Conservation (phyloP, 257 asterid genomes). For the Jaltomata sinuosa region DNA sequence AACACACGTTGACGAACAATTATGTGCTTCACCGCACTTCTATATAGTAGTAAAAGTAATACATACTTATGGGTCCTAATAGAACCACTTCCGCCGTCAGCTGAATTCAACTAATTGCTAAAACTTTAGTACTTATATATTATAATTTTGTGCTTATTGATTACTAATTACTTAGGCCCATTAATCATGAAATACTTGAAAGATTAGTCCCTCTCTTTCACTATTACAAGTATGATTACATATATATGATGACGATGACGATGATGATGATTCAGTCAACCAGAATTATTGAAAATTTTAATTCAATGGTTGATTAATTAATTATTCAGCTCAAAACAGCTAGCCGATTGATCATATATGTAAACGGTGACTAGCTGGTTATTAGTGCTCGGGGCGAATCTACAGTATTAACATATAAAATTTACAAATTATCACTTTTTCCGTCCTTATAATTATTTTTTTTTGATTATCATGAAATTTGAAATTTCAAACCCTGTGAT, state of each 20-base stretch:
- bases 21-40: too few relatives aligned
- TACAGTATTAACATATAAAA: not conserved
- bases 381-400: too few relatives aligned
- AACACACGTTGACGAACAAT: too few relatives aligned
- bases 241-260: too few relatives aligned
- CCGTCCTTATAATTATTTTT: not conserved
- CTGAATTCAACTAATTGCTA: constrained; percentile 19
- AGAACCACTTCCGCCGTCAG: constrained; percentile 68
- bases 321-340: not conserved
- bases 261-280: constrained; percentile 26
- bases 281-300: not conserved
- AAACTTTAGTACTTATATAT: not conserved
- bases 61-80: constrained; percentile 41
- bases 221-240: constrained; percentile 4
- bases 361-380: not conserved
- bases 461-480: not conserved
- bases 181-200: constrained; percentile 17
- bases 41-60: not conserved
- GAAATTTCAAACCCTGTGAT: not conserved
- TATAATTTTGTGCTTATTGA: constrained; percentile 13
- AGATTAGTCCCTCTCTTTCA: not conserved
- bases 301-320: not conserved
- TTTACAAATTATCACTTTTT: not conserved
- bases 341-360: not conserved
- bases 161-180: constrained; percentile 24